These are phyloP conservation scores for Colletotrichum lini DNA, from an alignment of 2,329 filamentous ascomycete genomes.

Conservation along the genomic window DNA sequence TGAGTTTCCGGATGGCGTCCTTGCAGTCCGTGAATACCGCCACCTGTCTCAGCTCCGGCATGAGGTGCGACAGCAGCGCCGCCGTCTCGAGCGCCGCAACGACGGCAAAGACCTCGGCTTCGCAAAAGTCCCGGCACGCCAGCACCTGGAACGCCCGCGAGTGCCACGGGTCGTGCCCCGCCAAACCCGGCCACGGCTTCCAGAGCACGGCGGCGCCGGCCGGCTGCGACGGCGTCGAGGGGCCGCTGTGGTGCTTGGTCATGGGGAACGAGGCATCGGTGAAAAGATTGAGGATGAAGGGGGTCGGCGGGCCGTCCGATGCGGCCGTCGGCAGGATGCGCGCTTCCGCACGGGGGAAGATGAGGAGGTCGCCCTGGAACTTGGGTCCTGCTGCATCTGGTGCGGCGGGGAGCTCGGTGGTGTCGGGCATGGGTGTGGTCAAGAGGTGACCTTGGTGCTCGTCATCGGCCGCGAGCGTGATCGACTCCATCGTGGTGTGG, in stretches of 20 bases:
- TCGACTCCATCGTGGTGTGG: background rate
- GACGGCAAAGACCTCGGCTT: conserved; percentile 23
- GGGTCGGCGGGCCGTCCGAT: background rate
- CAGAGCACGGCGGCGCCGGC: conserved; percentile 25
- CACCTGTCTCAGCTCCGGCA: conserved; percentile 11
- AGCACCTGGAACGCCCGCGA: conserved; percentile 9
- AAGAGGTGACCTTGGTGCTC: background rate
- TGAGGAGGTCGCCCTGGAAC: conserved; percentile 25
- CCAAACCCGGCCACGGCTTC: conserved; percentile 8
- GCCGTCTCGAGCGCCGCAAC: conserved; percentile 20
- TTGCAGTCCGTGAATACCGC: conserved; percentile 30
- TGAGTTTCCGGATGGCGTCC: conserved; percentile 3
- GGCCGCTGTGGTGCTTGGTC: background rate
- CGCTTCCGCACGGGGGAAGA: background rate
- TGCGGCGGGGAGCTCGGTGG: background rate
- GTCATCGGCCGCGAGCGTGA: background rate
- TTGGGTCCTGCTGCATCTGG: background rate
- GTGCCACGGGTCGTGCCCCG: background rate
- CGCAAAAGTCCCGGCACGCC: background rate
- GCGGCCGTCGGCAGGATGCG: background rate
- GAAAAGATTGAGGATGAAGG: conserved; percentile 18
- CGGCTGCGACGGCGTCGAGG: background rate
- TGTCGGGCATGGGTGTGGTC: background rate
- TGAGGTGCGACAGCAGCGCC: background rate
- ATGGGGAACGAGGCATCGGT: conserved; percentile 19